Evolutionary conservation across 441 rosid species (phyloP), one percentile per base, ranked within the genome.

Genomic region (Mallotus repandus): DNA sequence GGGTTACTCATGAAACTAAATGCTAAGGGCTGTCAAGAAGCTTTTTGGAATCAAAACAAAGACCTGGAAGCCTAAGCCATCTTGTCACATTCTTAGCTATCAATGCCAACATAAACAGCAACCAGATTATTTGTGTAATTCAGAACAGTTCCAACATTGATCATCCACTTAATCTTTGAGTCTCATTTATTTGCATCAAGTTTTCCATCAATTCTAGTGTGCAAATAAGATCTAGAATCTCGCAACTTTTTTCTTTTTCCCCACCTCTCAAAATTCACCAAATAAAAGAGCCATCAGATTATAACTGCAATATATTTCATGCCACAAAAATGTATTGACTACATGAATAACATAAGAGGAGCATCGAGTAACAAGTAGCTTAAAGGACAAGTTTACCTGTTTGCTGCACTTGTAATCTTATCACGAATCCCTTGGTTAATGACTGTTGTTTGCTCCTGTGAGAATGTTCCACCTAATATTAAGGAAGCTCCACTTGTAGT

Each of bases 401-500:
- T 96, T 66, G 92, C 93, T n/a, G 98, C 94, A 79, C 88, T 91
- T 13, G 97, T 85, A 53, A 96, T 92, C 90, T 86, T 93, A 77
- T 93, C 98, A 64, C 90, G 89, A 62, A 87, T 84, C 68, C 97
- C 97, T 84, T 89, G 86, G 80, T 89, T 88, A 77, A 85, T 72
- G 78, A 74, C 79, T 21, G 89, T 83, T 38, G 87, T 84, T 78
- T 85, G 92, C 78, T 88, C 91, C 9, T 16, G 76, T 22, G 87
- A 84, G 67, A 86, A 86, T 45, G 94, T 63, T 74, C 95, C 89
- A 29, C 92, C 91, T 73, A 90, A 81, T 73, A 88, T 85, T 67
- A 95, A 73, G 56, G 95, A 90, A 74, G 97, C 89, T 52, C 92
- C 91, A 2, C 88, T 72, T 49, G 86, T 77, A 74, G 88, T 87